Conservation (phyloP, 257 asterid species). For the Schizonepeta tenuifolia region DNA sequence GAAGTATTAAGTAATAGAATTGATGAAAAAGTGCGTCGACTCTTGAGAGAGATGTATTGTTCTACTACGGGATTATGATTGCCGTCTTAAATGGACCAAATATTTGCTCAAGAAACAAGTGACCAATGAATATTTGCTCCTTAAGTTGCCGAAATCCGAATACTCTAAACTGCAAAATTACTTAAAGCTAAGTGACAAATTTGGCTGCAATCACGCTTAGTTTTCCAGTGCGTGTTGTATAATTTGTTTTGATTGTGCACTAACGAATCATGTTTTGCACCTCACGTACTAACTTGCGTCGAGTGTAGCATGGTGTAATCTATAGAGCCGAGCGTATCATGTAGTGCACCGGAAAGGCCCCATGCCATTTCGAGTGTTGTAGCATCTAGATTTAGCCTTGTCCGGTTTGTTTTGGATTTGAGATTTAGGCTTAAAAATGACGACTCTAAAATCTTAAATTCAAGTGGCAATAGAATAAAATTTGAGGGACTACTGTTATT, state of each 20-base stretch:
- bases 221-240: background rate
- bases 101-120: background rate
- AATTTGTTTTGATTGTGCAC: background rate
- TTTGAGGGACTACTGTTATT: background rate
- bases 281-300: too few species aligned
- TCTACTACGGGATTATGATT: background rate
- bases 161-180: background rate
- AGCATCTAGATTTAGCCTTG: too few species aligned
- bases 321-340: too few species aligned
- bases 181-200: background rate
- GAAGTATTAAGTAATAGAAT: too few species aligned
- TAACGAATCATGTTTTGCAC: too few species aligned
- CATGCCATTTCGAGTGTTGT: too few species aligned
- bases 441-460: background rate
- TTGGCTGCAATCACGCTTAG: background rate
- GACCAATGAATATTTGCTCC: conserved; percentile 16
- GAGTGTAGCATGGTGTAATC: too few species aligned
- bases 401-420: background rate
- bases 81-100: conserved; percentile 14
- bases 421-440: background rate
- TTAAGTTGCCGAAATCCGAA: conserved; percentile 34
- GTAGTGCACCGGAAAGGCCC: too few species aligned
- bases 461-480: background rate
- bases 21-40: too few species aligned
- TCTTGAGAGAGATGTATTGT: too few species aligned